Conservation (phyloP, 2,329 filamentous ascomycete species). For the Colletotrichum musicola region DNA sequence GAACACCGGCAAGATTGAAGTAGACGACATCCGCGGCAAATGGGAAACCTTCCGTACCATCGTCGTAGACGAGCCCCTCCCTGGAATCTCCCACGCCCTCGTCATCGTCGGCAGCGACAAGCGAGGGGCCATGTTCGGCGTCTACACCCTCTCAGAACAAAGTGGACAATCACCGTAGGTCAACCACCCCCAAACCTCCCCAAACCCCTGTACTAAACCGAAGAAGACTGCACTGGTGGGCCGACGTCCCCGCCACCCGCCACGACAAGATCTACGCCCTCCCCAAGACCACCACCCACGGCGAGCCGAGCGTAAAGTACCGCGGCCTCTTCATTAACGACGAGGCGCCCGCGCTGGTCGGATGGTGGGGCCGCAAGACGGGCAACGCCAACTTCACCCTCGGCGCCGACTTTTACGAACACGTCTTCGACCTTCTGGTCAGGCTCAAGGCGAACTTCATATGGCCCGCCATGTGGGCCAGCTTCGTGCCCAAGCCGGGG, state of each 20-base stretch:
- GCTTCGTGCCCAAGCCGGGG: constrained; percentile 63
- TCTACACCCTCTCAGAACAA: constrained; percentile 71
- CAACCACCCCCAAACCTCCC: background rate
- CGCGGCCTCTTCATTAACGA: constrained; percentile 74
- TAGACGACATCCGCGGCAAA: constrained; percentile 52
- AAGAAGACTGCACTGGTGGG: constrained; percentile 68
- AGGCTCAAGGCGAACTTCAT: constrained; percentile 77
- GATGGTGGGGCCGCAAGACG: constrained; percentile 29
- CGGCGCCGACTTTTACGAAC: constrained; percentile 71
- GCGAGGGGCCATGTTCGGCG: constrained; percentile 70
- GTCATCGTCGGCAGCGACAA: constrained; percentile 71
- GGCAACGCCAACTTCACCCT: constrained; percentile 25
- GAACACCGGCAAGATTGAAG: constrained; percentile 41
- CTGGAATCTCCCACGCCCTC: constrained; percentile 57
- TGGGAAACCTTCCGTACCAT: constrained; percentile 69
- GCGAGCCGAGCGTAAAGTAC: constrained; percentile 69
- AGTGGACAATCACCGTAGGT: constrained; percentile 68
- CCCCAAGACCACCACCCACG: constrained; percentile 47
- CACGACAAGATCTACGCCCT: constrained; percentile 63
- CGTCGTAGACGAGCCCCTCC: constrained; percentile 60
- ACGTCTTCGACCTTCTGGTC: constrained; percentile 76
- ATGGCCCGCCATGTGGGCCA: constrained; percentile 67
- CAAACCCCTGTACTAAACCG: background rate
- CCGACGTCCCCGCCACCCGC: constrained; percentile 65
- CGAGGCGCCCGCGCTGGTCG: constrained; percentile 47